Percentiles rank a stretch among this genome's conserved stretches.
Evolutionary conservation across 306 rosid species (phyloP).

Genomic region (Abrus precatorius): DNA sequence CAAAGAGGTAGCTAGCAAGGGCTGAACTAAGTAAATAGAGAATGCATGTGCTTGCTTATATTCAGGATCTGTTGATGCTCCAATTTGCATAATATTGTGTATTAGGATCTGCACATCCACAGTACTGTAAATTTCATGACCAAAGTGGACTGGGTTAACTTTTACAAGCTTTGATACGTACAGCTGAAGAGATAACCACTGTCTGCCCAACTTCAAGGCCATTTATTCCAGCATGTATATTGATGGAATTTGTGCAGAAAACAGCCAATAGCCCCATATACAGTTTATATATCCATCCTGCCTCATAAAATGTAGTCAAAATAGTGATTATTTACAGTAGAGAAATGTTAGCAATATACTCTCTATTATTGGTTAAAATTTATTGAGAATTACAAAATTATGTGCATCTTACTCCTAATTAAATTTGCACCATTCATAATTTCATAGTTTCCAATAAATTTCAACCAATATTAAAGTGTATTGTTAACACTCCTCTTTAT

Average conservation of each 20-base stretch:
- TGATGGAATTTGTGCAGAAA: conserved; percentile 96
- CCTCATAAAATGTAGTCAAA: conserved; percentile 28
- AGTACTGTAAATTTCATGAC: conserved; percentile 36
- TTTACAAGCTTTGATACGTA: conserved; percentile 56
- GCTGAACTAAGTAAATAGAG: conserved; percentile 85
- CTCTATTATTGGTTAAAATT: too few species aligned
- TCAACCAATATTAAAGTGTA: too few species aligned
- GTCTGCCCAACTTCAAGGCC: conserved; percentile 98
- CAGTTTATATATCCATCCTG: conserved; percentile 94
- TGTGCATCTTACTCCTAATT: too few species aligned
- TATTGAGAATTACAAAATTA: too few species aligned
- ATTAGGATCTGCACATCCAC: conserved; percentile 71
- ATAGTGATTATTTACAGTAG: not conserved
- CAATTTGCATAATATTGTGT: conserved; percentile 90
- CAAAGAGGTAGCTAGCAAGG: conserved; percentile 81
- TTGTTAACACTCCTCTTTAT: not conserved
- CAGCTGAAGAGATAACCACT: conserved; percentile 81
- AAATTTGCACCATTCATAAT: too few species aligned
- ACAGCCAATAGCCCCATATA: conserved; percentile 97
- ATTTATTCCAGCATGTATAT: conserved; percentile 92
- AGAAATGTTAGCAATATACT: too few species aligned
- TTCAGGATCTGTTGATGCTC: conserved; percentile 74
- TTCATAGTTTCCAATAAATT: too few species aligned
- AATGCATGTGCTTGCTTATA: conserved; percentile 89
- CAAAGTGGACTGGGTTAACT: conserved; percentile 22